These are phyloP conservation scores for Trichoderma atrobrunneum DNA, from an alignment of 2,329 filamentous ascomycete species.

Conservation along the genomic window DNA sequence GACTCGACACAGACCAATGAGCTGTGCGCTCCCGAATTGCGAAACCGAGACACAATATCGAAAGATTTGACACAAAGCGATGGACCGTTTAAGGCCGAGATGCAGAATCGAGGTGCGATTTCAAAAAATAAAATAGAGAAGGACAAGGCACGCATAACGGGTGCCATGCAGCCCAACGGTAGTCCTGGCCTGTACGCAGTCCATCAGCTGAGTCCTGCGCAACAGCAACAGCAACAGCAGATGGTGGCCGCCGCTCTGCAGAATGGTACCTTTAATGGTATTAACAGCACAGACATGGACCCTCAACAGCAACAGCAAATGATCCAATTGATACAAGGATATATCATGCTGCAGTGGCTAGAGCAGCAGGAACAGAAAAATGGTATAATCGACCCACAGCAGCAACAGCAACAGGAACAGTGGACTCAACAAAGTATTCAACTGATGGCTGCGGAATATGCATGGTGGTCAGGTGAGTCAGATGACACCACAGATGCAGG, in stretches of 20 bases:
- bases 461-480: constrained; percentile 35
- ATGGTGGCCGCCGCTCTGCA: constrained; percentile 44
- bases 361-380: no score
- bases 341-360: constrained; percentile 39
- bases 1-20: background rate
- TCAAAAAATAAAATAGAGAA: background rate
- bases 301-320: constrained; percentile 35
- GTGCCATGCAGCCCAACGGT: no score
- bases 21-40: background rate
- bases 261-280: constrained; percentile 36
- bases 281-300: constrained; percentile 37
- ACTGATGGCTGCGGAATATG: constrained; percentile 42
- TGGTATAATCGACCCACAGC: no score
- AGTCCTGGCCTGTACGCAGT: no score
- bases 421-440: constrained; percentile 45
- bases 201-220: background rate
- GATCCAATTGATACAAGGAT: constrained; percentile 39
- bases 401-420: constrained; percentile 42
- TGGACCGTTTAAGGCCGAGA: background rate
- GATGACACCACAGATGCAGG: constrained; percentile 40
- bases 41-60: background rate
- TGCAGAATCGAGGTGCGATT: background rate
- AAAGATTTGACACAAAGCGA: background rate
- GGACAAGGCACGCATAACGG: background rate
- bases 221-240: constrained; percentile 36